Evolutionary conservation across 306 rosid species (phyloP).

Genomic region (Vicia sativa): DNA sequence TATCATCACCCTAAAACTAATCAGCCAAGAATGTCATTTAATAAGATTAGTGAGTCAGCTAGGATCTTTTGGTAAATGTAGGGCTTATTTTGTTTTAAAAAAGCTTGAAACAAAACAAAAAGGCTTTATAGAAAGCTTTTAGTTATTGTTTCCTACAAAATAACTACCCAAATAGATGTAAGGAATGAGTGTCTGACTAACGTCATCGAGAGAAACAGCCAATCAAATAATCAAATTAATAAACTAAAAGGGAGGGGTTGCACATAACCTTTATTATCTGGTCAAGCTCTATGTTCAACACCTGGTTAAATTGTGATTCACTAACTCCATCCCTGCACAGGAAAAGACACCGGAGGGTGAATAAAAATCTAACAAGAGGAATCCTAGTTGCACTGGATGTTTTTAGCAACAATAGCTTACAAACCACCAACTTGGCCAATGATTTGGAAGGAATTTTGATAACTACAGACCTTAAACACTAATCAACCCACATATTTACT

Average conservation of each 20-base stretch:
- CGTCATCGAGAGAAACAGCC: conserved; percentile 1
- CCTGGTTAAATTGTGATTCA: conserved; percentile 89
- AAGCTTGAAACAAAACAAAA: not conserved
- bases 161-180: conserved; percentile 9
- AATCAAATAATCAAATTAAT: conserved; percentile 29
- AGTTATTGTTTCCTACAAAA: not conserved
- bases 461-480: no score
- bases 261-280: conserved; percentile 78
- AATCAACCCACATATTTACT: no score
- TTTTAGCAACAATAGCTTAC: no score
- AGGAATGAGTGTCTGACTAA: conserved; percentile 16
- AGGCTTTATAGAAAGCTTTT: conserved; percentile 9
- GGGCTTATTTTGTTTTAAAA: conserved; percentile 12
- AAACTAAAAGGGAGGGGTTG: conserved; percentile 37
- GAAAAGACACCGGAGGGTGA: conserved; percentile 33
- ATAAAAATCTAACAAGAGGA: conserved; percentile 14
- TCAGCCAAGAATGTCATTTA: conserved; percentile 12
- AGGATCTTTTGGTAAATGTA: conserved; percentile 9
- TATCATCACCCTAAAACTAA: conserved; percentile 29
- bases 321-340: conserved; percentile 86
- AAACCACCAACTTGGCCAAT: no score
- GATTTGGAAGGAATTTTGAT: no score
- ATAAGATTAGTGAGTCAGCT: not conserved
- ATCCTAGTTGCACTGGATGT: no score
- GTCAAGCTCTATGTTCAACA: conserved; percentile 79